Percentiles rank a stretch among this genome's conserved stretches.
Evolutionary conservation across 805 yeast species (phyloP).

Genomic region (Cyberlindnera xylosilytica): DNA sequence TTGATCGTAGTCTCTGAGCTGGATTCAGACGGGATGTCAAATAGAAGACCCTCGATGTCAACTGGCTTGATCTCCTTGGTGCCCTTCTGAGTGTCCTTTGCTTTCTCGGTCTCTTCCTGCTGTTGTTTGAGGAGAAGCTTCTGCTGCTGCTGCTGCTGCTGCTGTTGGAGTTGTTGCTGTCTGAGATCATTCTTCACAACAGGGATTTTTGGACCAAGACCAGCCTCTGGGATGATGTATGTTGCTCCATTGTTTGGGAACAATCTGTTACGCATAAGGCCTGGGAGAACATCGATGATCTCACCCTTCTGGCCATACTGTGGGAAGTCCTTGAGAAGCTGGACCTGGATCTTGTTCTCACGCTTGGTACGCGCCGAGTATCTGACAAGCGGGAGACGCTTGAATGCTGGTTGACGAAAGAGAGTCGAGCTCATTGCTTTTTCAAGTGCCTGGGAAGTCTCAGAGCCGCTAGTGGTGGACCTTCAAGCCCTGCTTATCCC

Average conservation of each 20-base stretch:
- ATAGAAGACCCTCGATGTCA: conserved; percentile 22
- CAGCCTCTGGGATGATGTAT: conserved; percentile 43
- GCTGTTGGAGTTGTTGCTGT: conserved; percentile 11
- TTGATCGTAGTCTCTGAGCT: conserved; percentile 3
- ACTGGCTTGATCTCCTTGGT: conserved; percentile 11
- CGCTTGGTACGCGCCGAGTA: conserved; percentile 47
- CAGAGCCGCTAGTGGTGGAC: no score
- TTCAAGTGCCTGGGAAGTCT: background rate
- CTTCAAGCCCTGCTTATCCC: no score
- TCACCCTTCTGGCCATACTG: conserved; percentile 69
- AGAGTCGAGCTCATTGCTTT: conserved; percentile 6
- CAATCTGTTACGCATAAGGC: conserved; percentile 76
- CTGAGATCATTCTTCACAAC: conserved; percentile 23
- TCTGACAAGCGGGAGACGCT: conserved; percentile 34
- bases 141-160: conserved; percentile 1
- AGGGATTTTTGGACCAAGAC: conserved; percentile 26
- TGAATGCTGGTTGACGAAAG: conserved; percentile 7
- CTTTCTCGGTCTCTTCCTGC: conserved; percentile 2
- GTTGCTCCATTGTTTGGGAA: conserved; percentile 73
- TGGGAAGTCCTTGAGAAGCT: conserved; percentile 65
- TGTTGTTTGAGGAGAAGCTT: conserved; percentile 7
- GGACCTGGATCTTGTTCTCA: conserved; percentile 61
- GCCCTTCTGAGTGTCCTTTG: conserved; percentile 5
- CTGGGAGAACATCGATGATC: conserved; percentile 70
- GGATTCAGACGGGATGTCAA: conserved; percentile 17